Evolutionary conservation across 2,329 filamentous ascomycete species (phyloP), one percentile per base, ranked within the genome.

Genomic region (Aspergillus viridinutans): DNA sequence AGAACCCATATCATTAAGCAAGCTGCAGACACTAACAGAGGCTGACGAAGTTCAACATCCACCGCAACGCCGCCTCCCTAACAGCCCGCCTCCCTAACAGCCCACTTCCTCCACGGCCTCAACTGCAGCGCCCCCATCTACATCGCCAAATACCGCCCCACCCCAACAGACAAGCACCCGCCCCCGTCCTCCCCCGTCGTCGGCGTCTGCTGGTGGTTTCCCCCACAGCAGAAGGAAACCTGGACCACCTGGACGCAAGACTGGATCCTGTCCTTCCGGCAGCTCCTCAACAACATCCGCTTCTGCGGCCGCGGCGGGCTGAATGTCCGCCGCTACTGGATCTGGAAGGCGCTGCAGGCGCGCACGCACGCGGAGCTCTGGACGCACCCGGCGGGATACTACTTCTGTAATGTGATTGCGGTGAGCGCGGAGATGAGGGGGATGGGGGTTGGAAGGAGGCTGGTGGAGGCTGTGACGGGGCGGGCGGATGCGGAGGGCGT

Each of bases 341-440:
- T 90, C 62, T 90, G 87, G 87, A 90, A 90, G 67, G 78, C 78
- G 4, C 79, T 82, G 5, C 88, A 91, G 69, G 79, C 81, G 0
- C 75, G 82, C 42, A 85, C 83, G 0, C 87, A 90, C 55, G 74
- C 76, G 0, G 74, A 81, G 26, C 72, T 90, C 3, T 90, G 87
- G 88, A 83, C 76, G 0, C 85, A 89, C 56, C 78, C 81, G 0
- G 76, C 80, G 4, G 88, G 88, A 0, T 90, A 90, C 66, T 90
- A 90, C 66, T 90, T 90, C 63, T 86, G 88, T 61, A 91, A 90
- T 66, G 89, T 90, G 59, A 84, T 90, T 65, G 86, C 87, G 0
- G 87, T 90, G 1, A 70, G 83, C 17, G 85, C 87, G 0, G 81
- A 84, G 50, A 80, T 80, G 32, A 87, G 90, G 68, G 86, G 86